A percentile compares a stretch with the other conserved stretches of the same genome.
phyloP scores from a whole-genome alignment of 192 early-diverging fungal genomes.

The Linnemannia schmuckeri region DNA sequence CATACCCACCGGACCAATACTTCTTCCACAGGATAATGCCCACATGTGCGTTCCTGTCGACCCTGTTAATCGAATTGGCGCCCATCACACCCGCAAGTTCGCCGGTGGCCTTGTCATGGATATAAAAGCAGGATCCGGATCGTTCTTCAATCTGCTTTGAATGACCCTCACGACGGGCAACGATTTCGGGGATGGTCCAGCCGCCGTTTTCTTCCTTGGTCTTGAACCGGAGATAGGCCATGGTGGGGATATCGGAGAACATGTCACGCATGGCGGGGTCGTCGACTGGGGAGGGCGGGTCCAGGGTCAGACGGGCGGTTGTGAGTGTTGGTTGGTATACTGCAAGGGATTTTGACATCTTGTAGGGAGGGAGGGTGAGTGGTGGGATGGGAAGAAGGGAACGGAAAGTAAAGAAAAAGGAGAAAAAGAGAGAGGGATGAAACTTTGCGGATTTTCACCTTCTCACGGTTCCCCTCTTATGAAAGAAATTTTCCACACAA shows the following conservation, averaged over 20 bases:
- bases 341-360: neutral
- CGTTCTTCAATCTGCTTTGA: constrained; percentile 18
- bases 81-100: constrained; percentile 46
- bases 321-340: constrained; percentile 9
- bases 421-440: neutral
- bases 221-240: constrained; percentile 39
- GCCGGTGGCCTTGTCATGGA: constrained; percentile 34
- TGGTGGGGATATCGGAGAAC: constrained; percentile 42
- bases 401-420: neutral
- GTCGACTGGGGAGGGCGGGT: constrained; percentile 27
- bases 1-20: constrained; percentile 47
- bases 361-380: neutral
- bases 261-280: constrained; percentile 44
- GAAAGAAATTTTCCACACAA: neutral
- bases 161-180: constrained; percentile 37
- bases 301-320: constrained; percentile 33
- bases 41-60: constrained; percentile 31
- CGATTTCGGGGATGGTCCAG: constrained; percentile 30
- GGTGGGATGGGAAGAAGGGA: neutral
- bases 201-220: constrained; percentile 41
- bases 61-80: constrained; percentile 25
- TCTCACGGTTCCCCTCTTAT: neutral
- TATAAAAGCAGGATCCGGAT: constrained; percentile 28
- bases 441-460: neutral
- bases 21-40: constrained; percentile 53